phyloP scores from a whole-genome alignment of 345 rosid genomes.

The Eutrema japonicum region DNA sequence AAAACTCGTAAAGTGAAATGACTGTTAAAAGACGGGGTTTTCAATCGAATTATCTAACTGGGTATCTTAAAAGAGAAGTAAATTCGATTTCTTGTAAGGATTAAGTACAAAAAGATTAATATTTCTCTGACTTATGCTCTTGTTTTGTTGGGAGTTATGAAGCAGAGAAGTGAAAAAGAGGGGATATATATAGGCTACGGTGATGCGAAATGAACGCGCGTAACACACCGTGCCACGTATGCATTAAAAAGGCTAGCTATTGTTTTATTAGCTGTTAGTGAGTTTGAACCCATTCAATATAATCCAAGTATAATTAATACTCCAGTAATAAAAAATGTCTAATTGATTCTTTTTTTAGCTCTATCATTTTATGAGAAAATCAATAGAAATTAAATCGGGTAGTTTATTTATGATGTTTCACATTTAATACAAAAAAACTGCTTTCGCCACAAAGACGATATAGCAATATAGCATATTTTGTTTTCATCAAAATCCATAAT shows the following conservation, averaged over 20 bases:
- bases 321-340: too few relatives aligned
- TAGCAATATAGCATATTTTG: too few relatives aligned
- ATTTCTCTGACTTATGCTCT: background rate
- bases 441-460: too few relatives aligned
- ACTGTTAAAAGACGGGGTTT: background rate
- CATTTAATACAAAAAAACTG: too few relatives aligned
- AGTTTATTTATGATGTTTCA: too few relatives aligned
- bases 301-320: too few relatives aligned
- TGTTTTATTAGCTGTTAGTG: constrained; percentile 8
- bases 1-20: background rate
- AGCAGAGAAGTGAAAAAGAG: constrained; percentile 17
- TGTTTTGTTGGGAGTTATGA: constrained; percentile 38
- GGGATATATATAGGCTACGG: constrained; percentile 26
- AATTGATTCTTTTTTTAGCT: too few relatives aligned
- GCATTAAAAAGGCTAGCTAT: background rate
- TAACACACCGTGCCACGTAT: constrained; percentile 25
- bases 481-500: background rate
- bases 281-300: background rate
- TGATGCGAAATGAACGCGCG: constrained; percentile 33
- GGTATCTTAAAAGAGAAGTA: background rate
- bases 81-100: background rate
- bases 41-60: background rate
- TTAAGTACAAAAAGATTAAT: background rate
- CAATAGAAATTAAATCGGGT: too few relatives aligned
- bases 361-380: too few relatives aligned